phyloP scores from a whole-genome alignment of 2,329 filamentous ascomycete genomes.

The Aspergillus sp. region DNA sequence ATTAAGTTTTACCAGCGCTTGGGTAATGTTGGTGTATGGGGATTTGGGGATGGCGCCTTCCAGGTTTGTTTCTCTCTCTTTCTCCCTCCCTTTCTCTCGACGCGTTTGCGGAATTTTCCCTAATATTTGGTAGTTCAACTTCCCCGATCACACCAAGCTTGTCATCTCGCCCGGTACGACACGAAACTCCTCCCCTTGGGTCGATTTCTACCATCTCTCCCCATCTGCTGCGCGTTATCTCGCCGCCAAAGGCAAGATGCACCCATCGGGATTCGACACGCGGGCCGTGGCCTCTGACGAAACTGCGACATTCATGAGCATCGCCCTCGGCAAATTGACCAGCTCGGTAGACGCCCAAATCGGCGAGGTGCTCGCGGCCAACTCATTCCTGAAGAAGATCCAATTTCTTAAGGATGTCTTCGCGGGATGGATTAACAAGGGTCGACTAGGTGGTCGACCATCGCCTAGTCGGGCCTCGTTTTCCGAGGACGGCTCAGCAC shows the following conservation, averaged over 20 bases:
- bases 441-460: constrained; percentile 29
- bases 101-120: neutral
- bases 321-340: constrained; percentile 28
- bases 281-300: constrained; percentile 35
- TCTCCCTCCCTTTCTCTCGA: constrained; percentile 1
- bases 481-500: constrained; percentile 4
- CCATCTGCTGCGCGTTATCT: constrained; percentile 39
- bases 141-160: constrained; percentile 46
- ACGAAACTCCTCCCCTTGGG: constrained; percentile 33
- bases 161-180: constrained; percentile 36
- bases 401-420: constrained; percentile 34
- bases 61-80: constrained; percentile 23
- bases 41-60: constrained; percentile 42
- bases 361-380: constrained; percentile 37
- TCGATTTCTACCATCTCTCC: constrained; percentile 44
- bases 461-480: constrained; percentile 1
- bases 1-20: constrained; percentile 45
- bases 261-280: constrained; percentile 37
- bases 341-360: constrained; percentile 30
- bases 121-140: constrained; percentile 35
- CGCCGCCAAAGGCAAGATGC: constrained; percentile 33
- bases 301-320: constrained; percentile 33
- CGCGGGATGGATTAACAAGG: constrained; percentile 33
- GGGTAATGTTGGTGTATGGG: constrained; percentile 47
- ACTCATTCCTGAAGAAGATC: constrained; percentile 38